Percentiles rank a stretch among this genome's conserved stretches.
Conservation (phyloP, 2,329 filamentous ascomycete genomes). For the Emmonsia crescens region DNA sequence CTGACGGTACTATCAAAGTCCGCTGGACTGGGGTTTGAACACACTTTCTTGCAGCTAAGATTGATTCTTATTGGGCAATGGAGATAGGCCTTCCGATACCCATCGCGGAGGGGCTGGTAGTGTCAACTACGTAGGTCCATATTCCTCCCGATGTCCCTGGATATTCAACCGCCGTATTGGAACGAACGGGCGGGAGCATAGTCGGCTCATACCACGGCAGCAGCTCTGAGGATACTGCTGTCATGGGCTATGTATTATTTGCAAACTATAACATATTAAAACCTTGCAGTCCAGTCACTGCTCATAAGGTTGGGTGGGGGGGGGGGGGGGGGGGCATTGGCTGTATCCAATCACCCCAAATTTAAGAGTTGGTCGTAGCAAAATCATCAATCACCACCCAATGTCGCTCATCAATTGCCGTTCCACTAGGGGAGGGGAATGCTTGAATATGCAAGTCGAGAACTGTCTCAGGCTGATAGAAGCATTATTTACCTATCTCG, state of each 20-base stretch:
- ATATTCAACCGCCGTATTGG: not conserved
- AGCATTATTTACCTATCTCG: not conserved
- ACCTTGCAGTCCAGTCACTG: not conserved
- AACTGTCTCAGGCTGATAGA: not conserved
- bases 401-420: not conserved
- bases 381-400: not conserved
- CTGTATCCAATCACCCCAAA: not conserved
- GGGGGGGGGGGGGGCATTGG: not conserved
- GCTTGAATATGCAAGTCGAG: too few species aligned
- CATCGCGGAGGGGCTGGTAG: not conserved
- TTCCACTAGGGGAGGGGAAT: not conserved
- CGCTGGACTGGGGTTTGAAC: not conserved
- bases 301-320: not conserved
- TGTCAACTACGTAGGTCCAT: not conserved
- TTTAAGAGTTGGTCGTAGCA: not conserved
- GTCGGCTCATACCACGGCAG: too few species aligned
- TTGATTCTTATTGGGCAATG: not conserved
- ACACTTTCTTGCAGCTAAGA: not conserved
- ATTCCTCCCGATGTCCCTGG: not conserved
- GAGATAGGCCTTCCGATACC: not conserved
- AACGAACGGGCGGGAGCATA: too few species aligned
- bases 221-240: too few species aligned
- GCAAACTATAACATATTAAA: too few species aligned
- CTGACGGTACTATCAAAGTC: not conserved
- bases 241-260: too few species aligned